These are phyloP conservation scores for Hyparrhenia diplandra DNA, from an alignment of 176 grass and related monocot species.

Conservation along the genomic window DNA sequence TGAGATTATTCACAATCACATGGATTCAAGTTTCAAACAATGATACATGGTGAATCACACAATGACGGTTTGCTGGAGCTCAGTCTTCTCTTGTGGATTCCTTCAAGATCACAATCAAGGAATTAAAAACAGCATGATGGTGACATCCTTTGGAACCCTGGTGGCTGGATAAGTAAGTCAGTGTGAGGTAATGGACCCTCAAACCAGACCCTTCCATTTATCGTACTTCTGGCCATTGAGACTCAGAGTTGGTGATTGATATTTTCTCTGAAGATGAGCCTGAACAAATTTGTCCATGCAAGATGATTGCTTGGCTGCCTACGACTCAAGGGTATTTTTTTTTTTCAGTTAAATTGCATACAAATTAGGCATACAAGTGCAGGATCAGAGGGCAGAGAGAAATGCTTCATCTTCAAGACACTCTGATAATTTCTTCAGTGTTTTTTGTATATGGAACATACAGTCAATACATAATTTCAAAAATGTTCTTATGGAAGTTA, in stretches of 20 bases:
- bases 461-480: neutral
- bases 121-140: neutral
- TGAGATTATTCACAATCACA: slow-evolving; percentile 1
- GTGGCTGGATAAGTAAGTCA: neutral
- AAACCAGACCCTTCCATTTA: neutral
- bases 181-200: slow-evolving; percentile 17
- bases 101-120: slow-evolving; percentile 5
- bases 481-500: neutral
- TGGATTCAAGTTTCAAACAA: slow-evolving; percentile 12
- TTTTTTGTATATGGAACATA: neutral
- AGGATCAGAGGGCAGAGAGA: neutral
- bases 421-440: neutral
- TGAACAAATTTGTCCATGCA: neutral
- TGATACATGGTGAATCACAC: neutral
- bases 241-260: neutral
- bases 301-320: neutral
- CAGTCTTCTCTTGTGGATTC: neutral
- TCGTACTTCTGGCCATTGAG: neutral
- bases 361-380: neutral
- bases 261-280: neutral
- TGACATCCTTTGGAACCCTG: neutral
- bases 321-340: neutral
- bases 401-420: neutral
- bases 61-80: slow-evolving; percentile 6
- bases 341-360: neutral